phyloP scores from a whole-genome alignment of 768 basidiomycete genomes.

The Tephrocybe rancida region DNA sequence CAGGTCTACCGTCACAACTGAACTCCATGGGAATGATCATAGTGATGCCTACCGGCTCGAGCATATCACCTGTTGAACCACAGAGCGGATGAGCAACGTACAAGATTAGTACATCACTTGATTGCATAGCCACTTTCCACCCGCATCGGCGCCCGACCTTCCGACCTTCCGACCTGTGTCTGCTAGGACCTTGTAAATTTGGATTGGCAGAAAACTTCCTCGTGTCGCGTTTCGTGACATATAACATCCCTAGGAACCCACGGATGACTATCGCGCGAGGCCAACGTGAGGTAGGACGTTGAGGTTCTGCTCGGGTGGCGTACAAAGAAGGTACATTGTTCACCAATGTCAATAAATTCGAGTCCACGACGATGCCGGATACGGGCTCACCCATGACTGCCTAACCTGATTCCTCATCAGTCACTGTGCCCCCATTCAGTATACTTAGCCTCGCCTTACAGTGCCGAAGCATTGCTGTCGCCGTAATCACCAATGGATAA shows the following conservation, averaged over 20 bases:
- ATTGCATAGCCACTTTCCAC: too few species aligned
- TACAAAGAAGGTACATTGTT: slow-evolving; percentile 11
- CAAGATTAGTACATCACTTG: too few species aligned
- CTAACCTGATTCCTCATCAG: not conserved
- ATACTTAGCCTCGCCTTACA: too few species aligned
- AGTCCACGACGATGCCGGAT: slow-evolving; percentile 6
- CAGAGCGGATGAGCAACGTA: too few species aligned
- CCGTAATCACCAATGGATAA: not conserved
- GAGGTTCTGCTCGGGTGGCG: not conserved
- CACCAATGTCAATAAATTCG: slow-evolving; percentile 12
- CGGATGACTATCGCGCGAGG: not conserved
- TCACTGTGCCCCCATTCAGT: not conserved
- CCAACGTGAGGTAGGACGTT: not conserved
- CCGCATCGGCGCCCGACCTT: too few species aligned
- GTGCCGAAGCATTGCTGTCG: not conserved
- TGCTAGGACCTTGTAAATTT: too few species aligned
- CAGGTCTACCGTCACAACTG: not conserved
- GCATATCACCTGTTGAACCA: too few species aligned
- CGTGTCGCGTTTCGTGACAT: not conserved
- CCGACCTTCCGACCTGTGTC: too few species aligned
- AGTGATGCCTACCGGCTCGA: not conserved
- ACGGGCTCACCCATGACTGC: not conserved
- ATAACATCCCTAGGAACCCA: not conserved
- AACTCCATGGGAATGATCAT: not conserved
- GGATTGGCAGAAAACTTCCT: too few species aligned